Conservation (phyloP, 352 stramenopile genomes). For the Phytophthora citricola region DNA sequence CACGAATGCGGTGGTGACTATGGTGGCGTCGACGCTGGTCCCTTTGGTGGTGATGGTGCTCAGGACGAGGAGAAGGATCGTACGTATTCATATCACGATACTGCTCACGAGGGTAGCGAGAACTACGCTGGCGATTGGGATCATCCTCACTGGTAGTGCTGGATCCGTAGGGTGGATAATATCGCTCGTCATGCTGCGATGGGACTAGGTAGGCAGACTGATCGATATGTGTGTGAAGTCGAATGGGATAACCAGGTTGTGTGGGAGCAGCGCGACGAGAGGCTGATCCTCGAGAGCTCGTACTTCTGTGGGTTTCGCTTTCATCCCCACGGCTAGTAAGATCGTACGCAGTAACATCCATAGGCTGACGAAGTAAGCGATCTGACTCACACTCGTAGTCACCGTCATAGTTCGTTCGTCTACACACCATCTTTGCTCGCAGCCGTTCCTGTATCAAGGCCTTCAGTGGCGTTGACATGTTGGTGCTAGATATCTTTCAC, state of each 20-base stretch:
- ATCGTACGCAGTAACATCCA: slow-evolving; percentile 28
- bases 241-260: slow-evolving; percentile 20
- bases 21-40: slow-evolving; percentile 22
- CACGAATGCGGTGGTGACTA: slow-evolving; percentile 20
- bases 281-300: slow-evolving; percentile 7
- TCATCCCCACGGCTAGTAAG: slow-evolving; percentile 17
- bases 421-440: slow-evolving; percentile 68
- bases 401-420: slow-evolving; percentile 27
- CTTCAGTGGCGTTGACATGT: slow-evolving; percentile 71
- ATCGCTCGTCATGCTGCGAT: slow-evolving; percentile 18
- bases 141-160: slow-evolving; percentile 3
- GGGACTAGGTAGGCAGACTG: slow-evolving; percentile 31
- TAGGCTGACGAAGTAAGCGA: slow-evolving; percentile 17
- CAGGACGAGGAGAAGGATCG: slow-evolving; percentile 11
- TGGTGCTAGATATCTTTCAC: not conserved
- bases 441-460: slow-evolving; percentile 78
- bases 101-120: slow-evolving; percentile 24
- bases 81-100: slow-evolving; percentile 24
- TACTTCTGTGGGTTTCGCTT: not conserved
- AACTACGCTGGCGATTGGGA: slow-evolving; percentile 17
- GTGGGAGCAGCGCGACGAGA: slow-evolving; percentile 6
- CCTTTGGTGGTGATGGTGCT: slow-evolving; percentile 17
- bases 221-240: slow-evolving; percentile 41
- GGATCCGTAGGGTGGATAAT: slow-evolving; percentile 17
- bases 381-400: slow-evolving; percentile 25